Evolutionary conservation across 768 basidiomycete genomes (phyloP).

Genomic region (Boletus fagicola): DNA sequence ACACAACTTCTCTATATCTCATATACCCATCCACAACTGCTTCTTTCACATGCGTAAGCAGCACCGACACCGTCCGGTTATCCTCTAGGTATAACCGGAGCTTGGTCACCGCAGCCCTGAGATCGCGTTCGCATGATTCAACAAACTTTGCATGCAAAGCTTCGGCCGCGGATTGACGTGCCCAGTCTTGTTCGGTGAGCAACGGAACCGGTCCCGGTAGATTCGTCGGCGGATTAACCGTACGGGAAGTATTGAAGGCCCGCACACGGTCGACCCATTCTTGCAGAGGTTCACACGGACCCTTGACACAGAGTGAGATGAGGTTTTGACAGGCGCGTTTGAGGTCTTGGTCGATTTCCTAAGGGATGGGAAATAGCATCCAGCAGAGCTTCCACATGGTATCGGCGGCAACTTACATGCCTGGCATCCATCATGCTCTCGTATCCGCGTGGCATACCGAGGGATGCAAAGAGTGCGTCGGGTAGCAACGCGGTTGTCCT

Average conservation of each 20-base stretch:
- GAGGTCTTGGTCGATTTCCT: slow-evolving; percentile 87
- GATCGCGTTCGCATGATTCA: slow-evolving; percentile 50
- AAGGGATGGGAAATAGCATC: slow-evolving; percentile 3
- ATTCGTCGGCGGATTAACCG: slow-evolving; percentile 16
- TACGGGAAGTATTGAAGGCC: slow-evolving; percentile 30
- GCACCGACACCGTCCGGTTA: slow-evolving; percentile 69
- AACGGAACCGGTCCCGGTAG: slow-evolving; percentile 18
- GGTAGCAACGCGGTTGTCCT: slow-evolving; percentile 48
- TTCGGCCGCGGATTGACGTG: slow-evolving; percentile 48
- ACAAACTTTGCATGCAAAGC: slow-evolving; percentile 55
- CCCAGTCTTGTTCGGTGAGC: slow-evolving; percentile 46
- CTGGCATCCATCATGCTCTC: slow-evolving; percentile 71
- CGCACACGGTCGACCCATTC: slow-evolving; percentile 60
- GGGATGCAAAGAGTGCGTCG: slow-evolving; percentile 65
- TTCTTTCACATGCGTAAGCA: slow-evolving; percentile 75
- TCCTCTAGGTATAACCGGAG: slow-evolving; percentile 81
- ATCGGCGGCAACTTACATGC: slow-evolving; percentile 46
- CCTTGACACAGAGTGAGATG: slow-evolving; percentile 59
- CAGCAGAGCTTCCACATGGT: not conserved
- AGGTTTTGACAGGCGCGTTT: slow-evolving; percentile 83
- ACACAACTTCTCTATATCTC: slow-evolving; percentile 64
- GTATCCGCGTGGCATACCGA: slow-evolving; percentile 60
- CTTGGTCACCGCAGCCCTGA: slow-evolving; percentile 53
- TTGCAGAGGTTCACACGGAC: slow-evolving; percentile 58
- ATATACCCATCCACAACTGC: slow-evolving; percentile 73